These are phyloP conservation scores for Keithomyces neogunnii DNA, from an alignment of 2,329 filamentous ascomycete species.

Conservation along the genomic window DNA sequence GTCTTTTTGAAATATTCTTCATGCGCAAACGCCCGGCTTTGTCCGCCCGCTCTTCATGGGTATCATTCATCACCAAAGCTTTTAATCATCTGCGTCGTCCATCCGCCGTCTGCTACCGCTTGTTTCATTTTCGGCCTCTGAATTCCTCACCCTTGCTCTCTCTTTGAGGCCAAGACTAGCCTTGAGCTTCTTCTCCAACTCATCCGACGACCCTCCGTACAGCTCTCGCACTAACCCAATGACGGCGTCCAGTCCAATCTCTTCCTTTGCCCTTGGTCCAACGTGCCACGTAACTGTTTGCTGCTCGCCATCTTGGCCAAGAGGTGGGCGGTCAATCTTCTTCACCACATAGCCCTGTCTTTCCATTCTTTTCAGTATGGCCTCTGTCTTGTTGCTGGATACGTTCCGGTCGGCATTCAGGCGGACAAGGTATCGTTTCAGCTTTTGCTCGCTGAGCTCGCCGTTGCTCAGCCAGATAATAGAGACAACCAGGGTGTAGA, in stretches of 20 bases:
- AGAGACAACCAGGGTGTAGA: slow-evolving; percentile 74
- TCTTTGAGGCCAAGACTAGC: slow-evolving; percentile 50
- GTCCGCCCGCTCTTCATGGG: neutral
- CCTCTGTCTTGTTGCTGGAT: slow-evolving; percentile 66
- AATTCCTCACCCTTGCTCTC: slow-evolving; percentile 15
- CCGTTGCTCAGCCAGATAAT: slow-evolving; percentile 70
- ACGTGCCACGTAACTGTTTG: slow-evolving; percentile 74
- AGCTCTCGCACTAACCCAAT: slow-evolving; percentile 58
- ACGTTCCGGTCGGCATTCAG: slow-evolving; percentile 70
- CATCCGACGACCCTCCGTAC: slow-evolving; percentile 44
- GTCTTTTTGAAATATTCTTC: too few relatives aligned
- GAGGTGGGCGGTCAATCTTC: slow-evolving; percentile 52
- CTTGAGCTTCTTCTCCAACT: slow-evolving; percentile 51
- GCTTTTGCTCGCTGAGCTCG: slow-evolving; percentile 65
- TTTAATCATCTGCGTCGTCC: neutral
- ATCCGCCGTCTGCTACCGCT: slow-evolving; percentile 2
- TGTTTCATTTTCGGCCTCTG: slow-evolving; percentile 11
- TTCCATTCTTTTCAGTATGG: slow-evolving; percentile 64
- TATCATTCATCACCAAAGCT: neutral
- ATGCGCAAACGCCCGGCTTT: too few relatives aligned
- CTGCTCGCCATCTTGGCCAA: slow-evolving; percentile 51
- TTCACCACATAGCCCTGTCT: slow-evolving; percentile 78
- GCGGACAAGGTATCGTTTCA: slow-evolving; percentile 65
- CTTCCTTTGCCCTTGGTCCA: slow-evolving; percentile 76
- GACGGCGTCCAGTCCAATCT: slow-evolving; percentile 72